Evolutionary conservation across 768 basidiomycete species (phyloP).

Genomic region (Stropharia rugosoannulata): DNA sequence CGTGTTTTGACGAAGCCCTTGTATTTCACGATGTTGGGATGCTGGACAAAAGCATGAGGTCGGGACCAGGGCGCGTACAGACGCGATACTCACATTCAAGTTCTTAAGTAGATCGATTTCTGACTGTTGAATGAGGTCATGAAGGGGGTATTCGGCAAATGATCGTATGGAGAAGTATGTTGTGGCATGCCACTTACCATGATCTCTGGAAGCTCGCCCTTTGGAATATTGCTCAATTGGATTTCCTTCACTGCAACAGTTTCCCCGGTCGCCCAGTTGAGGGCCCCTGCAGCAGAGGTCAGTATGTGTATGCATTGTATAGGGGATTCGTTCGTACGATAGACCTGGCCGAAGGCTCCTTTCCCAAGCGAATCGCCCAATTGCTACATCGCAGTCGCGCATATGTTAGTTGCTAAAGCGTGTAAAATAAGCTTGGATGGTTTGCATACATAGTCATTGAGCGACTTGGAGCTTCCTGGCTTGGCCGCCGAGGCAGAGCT

Average conservation of each 20-base stretch:
- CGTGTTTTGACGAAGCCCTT: conserved; percentile 96
- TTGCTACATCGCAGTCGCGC: conserved; percentile 58
- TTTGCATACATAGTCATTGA: conserved; percentile 63
- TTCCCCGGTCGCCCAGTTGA: conserved; percentile 97
- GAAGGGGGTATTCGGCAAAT: conserved; percentile 10
- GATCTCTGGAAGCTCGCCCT: conserved; percentile 92
- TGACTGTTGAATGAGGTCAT: conserved; percentile 50
- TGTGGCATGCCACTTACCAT: conserved; percentile 62
- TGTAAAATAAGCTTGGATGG: background rate
- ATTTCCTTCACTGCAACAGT: conserved; percentile 99
- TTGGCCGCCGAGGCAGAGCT: conserved; percentile 34
- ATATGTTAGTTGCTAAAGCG: background rate
- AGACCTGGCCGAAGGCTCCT: conserved; percentile 96
- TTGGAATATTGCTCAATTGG: conserved; percentile 89
- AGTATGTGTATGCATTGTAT: conserved; percentile 8
- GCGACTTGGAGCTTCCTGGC: conserved; percentile 46
- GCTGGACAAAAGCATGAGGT: conserved; percentile 43
- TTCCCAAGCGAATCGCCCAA: conserved; percentile 95
- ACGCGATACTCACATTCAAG: conserved; percentile 64
- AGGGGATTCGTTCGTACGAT: conserved; percentile 58
- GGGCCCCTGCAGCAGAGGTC: conserved; percentile 52
- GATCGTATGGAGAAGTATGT: background rate
- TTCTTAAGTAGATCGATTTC: conserved; percentile 98
- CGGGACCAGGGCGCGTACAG: conserved; percentile 1
- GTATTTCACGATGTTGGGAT: conserved; percentile 98